Base-by-base conservation (phyloP, 768 basidiomycete species). In the Termitomyces eurrhizus region DNA sequence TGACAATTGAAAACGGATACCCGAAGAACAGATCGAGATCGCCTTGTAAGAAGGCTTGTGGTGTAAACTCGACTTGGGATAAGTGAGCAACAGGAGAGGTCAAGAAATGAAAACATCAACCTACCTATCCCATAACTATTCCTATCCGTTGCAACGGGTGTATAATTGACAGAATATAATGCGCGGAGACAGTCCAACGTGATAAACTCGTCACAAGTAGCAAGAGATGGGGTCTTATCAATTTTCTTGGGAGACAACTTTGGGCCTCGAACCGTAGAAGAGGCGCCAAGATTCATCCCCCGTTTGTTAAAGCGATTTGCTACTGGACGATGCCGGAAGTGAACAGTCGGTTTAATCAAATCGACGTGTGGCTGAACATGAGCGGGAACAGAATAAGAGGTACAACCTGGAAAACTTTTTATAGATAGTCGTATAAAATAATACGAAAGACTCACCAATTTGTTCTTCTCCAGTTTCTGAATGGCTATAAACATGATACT, bases 401-500 rank as follows among this genome's bases (percentile, higher is more conserved):
- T 69, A 57, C 77, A 77, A n/a, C 75, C 77, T 80, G 37, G 3
- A 41, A 53, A 13, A 52, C 3, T 1, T 57, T 14, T 44, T 5
- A 51, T 53, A 0, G 60, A 18, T 11, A 18, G 42, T 52, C 14
- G 37, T n/a, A 35, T 50, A 13, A 18, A 53, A 35, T 33, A 42
- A 52, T 37, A 33, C 21, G 6, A 12, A 51, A 32, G 21, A 21
- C 44, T 42, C n/a, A 57, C 78, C 78, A 32, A 80, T 61, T 58
- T 78, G 78, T 59, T 77, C 68, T 24, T 71, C 71, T 24, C 77
- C 78, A 37, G 67, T 68, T 18, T 60, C 58, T n/a, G 70, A 66
- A 62, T 81, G 78, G 29, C 67, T 69, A 62, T 76, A 82, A 9
- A 81, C 74, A 58, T 80, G 74, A 66, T 83, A 83, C 61, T 82